These are phyloP conservation scores for Xerocomellus chrysenteron DNA, from an alignment of 768 basidiomycete genomes.

Conservation along the genomic window DNA sequence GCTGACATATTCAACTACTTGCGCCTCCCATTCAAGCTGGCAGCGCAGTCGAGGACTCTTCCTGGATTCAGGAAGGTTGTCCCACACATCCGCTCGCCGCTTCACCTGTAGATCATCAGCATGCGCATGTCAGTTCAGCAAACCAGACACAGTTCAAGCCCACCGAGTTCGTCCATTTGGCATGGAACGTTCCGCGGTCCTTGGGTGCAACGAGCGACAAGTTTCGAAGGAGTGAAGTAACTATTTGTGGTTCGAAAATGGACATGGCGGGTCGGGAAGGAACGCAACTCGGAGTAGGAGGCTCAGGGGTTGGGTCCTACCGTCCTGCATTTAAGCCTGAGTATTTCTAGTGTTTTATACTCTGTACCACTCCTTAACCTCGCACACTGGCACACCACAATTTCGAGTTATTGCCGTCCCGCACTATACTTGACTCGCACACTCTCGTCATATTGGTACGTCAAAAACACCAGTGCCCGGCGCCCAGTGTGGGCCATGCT, in stretches of 20 bases:
- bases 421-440: neutral
- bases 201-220: neutral
- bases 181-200: neutral
- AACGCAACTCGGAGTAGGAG: no score
- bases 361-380: neutral
- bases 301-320: no score
- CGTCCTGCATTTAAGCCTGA: no score
- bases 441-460: neutral
- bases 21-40: neutral
- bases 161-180: neutral
- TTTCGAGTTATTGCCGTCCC: neutral
- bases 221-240: neutral
- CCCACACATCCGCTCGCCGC: neutral
- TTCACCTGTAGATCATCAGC: neutral
- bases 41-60: neutral
- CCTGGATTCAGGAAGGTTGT: neutral
- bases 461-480: neutral
- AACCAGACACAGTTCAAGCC: neutral
- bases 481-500: no score
- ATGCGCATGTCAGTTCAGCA: no score
- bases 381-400: neutral
- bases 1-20: neutral
- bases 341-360: no score
- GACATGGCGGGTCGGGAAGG: neutral
- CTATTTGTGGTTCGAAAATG: neutral